Evolutionary conservation across 805 yeast species (phyloP).

Genomic region (Saturnispora silvae): DNA sequence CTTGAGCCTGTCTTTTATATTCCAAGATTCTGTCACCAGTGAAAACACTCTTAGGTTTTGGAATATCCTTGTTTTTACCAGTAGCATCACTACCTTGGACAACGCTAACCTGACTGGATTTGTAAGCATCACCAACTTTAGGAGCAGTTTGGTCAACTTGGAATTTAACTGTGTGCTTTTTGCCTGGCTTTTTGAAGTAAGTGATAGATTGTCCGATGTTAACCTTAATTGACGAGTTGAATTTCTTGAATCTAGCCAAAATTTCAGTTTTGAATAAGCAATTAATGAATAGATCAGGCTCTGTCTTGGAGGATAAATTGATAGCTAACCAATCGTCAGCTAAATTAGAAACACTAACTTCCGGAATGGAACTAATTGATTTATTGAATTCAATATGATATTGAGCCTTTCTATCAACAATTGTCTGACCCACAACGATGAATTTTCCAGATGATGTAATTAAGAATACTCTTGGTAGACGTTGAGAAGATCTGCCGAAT

Average conservation of each 20-base stretch:
- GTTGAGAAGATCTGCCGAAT: slow-evolving; percentile 83
- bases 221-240: slow-evolving; percentile 49
- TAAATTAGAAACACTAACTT: slow-evolving; percentile 56
- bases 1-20: slow-evolving; percentile 18
- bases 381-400: slow-evolving; percentile 56
- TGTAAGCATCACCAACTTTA: slow-evolving; percentile 58
- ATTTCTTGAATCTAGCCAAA: slow-evolving; percentile 56
- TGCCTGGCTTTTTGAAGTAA: slow-evolving; percentile 88
- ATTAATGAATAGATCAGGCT: slow-evolving; percentile 74
- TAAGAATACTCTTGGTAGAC: slow-evolving; percentile 63
- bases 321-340: slow-evolving; percentile 93
- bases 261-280: slow-evolving; percentile 85
- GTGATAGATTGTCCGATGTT: slow-evolving; percentile 61
- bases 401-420: slow-evolving; percentile 43
- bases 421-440: slow-evolving; percentile 62
- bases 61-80: slow-evolving; percentile 63
- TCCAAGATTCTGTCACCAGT: slow-evolving; percentile 19
- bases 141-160: slow-evolving; percentile 57
- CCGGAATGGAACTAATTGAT: slow-evolving; percentile 47
- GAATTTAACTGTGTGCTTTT: slow-evolving; percentile 61
- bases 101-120: slow-evolving; percentile 79
- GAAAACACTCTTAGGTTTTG: slow-evolving; percentile 39
- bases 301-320: slow-evolving; percentile 39
- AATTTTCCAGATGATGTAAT: slow-evolving; percentile 47
- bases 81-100: slow-evolving; percentile 68